Base-by-base conservation (phyloP, 2,329 filamentous ascomycete species). In the Endothia cerciana region DNA sequence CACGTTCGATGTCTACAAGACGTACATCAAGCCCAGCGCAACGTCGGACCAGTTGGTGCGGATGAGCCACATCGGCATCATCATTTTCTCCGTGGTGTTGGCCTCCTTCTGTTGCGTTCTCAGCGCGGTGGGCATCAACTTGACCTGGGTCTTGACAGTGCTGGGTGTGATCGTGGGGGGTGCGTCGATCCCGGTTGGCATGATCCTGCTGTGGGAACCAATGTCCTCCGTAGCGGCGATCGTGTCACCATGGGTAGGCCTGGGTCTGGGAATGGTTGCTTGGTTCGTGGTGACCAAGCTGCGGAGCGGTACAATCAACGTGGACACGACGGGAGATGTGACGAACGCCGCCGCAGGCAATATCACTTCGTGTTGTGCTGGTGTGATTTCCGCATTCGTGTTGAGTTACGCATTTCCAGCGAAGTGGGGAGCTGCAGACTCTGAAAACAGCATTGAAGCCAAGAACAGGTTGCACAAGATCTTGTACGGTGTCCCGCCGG, bases 81-180 rank as follows among this genome's bases (percentile, higher is more conserved):
- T 77, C 4, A 65, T 74, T 11, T 78, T 75, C 61, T 74, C 73
- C 2, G 66, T 78, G 1, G 69, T 75, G 3, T 70, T 77, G 5
- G 76, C 76, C 4, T 71, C 66, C 6, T 75, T 77, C 63, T 76
- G 73, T 62, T 76, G 74, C 57, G 74, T 79, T 30, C 71, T 79
- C n/a, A 77, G 78, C 65, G 75, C 74, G 1, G 76, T 73, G 3
- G 72, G 70, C 11, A 72, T 80, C 25, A 74, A 77, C 61, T 69
- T 80, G 4, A 78, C 75, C 17, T 81, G 78, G 77, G 68, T 80
- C 1, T 69, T 81, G 7, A 78, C 76, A 6, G 74, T 78, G 19
- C 71, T 79, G 41, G 78, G 78, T 2, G 73, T 79, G 13, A 76
- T 80, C 17, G 75, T 80, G 13, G 78, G 78, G 8, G 78, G 78